Evolutionary conservation across 257 asterid genomes (phyloP), one percentile per base, ranked within the genome.

Genomic region (Perilla frutescens): DNA sequence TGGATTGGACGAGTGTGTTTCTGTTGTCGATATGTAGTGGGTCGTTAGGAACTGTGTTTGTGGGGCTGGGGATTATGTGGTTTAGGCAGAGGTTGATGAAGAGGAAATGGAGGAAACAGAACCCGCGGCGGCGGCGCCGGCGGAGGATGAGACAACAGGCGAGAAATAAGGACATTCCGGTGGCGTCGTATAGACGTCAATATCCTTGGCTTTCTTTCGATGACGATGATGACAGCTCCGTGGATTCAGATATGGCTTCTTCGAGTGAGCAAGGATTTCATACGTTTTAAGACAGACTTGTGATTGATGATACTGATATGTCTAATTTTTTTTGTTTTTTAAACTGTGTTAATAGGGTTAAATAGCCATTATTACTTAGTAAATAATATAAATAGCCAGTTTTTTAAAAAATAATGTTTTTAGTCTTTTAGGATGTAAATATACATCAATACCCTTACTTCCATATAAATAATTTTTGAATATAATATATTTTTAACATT

Each of bases 1-100:
- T 50, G 48, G 47, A 51, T 2, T 66, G 72, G 72, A 49, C 48
- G 4, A 13, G 32, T 9, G 72, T 32, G 59, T 49, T 66, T 51
- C 6, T 66, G n/a, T 0, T 66, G 60, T n/a, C 48, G 5, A 1
- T 66, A 4, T 12, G 48, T 39, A 12, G 32, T 1, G 71, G 34
- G 0, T 66, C 60, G 26, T 48, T 66, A 6, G 66, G 66, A 13
- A 41, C 31, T 5, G 66, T 36, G 66, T 36, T 60, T 12, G 66
- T 36, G 31, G 66, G 66, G 3, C 6, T 60, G 66, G 66, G 49
- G 49, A n/a, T 61, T 10, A 14, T 61, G 66, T 39, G 31, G 66
- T 12, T 61, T 6, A 59, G 4, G 47, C 65, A 59, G 4, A 36
- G 47, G 29, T 6, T 59, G 44, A 59, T 5, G 29, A 59, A 61